A percentile compares a stretch with the other conserved stretches of the same genome.
These are phyloP conservation scores for Aethionema arabicum DNA, from an alignment of 345 rosid species.

Conservation along the genomic window DNA sequence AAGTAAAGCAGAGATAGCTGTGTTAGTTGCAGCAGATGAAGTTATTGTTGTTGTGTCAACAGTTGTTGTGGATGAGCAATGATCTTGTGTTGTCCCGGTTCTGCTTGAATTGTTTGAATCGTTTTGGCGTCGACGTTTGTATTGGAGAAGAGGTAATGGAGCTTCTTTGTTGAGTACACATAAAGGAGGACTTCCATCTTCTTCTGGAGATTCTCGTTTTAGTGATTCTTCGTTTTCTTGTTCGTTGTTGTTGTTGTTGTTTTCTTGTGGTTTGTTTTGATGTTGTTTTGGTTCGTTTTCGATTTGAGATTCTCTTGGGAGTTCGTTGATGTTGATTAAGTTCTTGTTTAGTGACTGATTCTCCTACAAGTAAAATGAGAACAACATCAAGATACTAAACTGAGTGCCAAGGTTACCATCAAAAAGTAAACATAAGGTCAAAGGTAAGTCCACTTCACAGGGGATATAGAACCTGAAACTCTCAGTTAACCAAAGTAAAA, in stretches of 20 bases:
- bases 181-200: slow-evolving; percentile 37
- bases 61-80: slow-evolving; percentile 55
- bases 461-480: too few species aligned
- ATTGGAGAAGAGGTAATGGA: slow-evolving; percentile 44
- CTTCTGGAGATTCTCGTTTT: background rate
- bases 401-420: too few species aligned
- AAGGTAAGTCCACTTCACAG: too few species aligned
- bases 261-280: background rate
- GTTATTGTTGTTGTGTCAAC: slow-evolving; percentile 34
- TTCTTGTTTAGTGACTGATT: slow-evolving; percentile 7
- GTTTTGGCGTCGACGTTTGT: slow-evolving; percentile 58
- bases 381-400: too few species aligned
- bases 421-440: too few species aligned
- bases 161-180: slow-evolving; percentile 54
- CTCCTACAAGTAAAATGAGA: background rate
- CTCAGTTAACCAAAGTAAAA: too few species aligned
- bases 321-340: slow-evolving; percentile 6
- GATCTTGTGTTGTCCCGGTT: slow-evolving; percentile 51
- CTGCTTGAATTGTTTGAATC: slow-evolving; percentile 50
- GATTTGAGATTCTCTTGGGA: background rate
- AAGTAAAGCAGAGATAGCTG: slow-evolving; percentile 59
- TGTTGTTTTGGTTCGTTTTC: background rate
- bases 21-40: slow-evolving; percentile 39
- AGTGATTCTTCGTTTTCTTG: background rate
- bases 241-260: background rate